These are phyloP conservation scores for Sarocladiaceae sp. DNA, from an alignment of 2,329 filamentous ascomycete genomes.

Conservation along the genomic window DNA sequence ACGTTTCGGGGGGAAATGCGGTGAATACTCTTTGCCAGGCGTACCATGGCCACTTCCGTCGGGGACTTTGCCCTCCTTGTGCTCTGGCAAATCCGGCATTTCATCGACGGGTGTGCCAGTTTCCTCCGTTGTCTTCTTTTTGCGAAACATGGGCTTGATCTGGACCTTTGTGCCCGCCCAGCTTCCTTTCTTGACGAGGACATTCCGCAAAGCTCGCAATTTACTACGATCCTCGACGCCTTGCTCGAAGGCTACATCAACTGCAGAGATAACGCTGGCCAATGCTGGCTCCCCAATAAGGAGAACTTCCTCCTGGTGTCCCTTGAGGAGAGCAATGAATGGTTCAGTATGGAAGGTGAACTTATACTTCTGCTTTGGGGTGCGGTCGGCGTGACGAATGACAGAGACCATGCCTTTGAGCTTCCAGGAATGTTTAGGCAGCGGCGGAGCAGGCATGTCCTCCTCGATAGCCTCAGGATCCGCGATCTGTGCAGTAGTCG, in stretches of 20 bases:
- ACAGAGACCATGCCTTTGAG: slow-evolving; percentile 96
- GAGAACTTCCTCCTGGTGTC: slow-evolving; percentile 92
- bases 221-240: slow-evolving; percentile 81
- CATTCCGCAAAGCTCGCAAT: slow-evolving; percentile 77
- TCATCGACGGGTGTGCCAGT: slow-evolving; percentile 38
- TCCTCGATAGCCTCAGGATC: slow-evolving; percentile 20
- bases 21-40: slow-evolving; percentile 15
- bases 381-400: slow-evolving; percentile 91
- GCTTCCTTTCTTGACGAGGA: slow-evolving; percentile 83
- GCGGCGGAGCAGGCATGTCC: slow-evolving; percentile 53
- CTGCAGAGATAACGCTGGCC: slow-evolving; percentile 81
- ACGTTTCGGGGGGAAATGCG: slow-evolving; percentile 43
- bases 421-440: slow-evolving; percentile 92
- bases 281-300: slow-evolving; percentile 87
- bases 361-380: slow-evolving; percentile 98
- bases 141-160: slow-evolving; percentile 98
- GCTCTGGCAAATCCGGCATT: slow-evolving; percentile 23
- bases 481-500: slow-evolving; percentile 18
- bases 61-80: slow-evolving; percentile 17
- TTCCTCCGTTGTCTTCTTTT: slow-evolving; percentile 58
- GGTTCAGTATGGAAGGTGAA: slow-evolving; percentile 97
- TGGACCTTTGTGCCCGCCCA: slow-evolving; percentile 98
- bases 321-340: slow-evolving; percentile 89
- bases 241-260: slow-evolving; percentile 70
- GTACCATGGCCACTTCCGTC: slow-evolving; percentile 17